phyloP scores from a whole-genome alignment of 495 filamentous ascomycete genomes.

The Hyaloscypha hepaticicola region DNA sequence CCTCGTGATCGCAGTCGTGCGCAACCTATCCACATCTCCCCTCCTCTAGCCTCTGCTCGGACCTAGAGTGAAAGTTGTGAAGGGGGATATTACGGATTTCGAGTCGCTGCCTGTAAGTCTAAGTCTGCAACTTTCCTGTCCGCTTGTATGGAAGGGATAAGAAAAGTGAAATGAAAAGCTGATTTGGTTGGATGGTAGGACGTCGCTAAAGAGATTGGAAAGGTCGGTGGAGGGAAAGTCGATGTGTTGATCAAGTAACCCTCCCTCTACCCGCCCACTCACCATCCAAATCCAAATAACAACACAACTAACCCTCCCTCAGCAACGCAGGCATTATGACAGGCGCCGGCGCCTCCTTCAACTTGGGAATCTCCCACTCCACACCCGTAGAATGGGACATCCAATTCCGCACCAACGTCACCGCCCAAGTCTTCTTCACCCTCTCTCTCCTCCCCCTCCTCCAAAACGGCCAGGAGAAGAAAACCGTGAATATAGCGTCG shows the following conservation, averaged over 20 bases:
- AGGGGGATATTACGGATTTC: not conserved
- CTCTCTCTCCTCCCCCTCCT: not conserved
- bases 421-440: not conserved
- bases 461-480: not conserved
- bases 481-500: constrained; percentile 2
- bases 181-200: no score
- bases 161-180: no score
- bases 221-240: not conserved
- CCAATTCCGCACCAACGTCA: not conserved
- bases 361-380: not conserved
- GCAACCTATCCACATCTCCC: not conserved
- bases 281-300: no score
- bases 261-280: no score
- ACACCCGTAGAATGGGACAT: not conserved
- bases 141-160: no score
- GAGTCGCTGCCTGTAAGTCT: not conserved
- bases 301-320: not conserved
- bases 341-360: not conserved
- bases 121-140: no score
- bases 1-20: not conserved
- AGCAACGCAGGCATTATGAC: not conserved
- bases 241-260: not conserved
- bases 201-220: not conserved
- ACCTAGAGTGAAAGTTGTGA: not conserved
- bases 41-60: not conserved